Conservation (phyloP, 169 alveolate genomes). For the Eimeria maxima region DNA sequence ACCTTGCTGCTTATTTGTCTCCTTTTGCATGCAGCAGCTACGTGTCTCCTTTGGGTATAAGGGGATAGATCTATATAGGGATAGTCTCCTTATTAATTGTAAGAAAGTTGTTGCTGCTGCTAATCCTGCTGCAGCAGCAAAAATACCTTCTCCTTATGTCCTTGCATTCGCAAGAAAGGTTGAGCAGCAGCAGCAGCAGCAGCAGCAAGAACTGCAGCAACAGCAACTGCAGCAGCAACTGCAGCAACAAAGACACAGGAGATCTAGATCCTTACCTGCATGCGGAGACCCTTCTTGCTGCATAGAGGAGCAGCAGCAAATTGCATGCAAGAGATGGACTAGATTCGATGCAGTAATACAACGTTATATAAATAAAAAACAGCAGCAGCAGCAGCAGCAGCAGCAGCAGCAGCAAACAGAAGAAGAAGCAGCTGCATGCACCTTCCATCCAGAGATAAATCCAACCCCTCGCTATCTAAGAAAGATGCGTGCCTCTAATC, state of each 20-base stretch:
- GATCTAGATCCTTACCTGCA: neutral
- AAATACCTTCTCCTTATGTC: slow-evolving; percentile 41
- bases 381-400: slow-evolving; percentile 62
- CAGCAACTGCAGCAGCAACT: slow-evolving; percentile 46
- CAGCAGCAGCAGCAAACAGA: neutral
- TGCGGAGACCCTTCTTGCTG: slow-evolving; percentile 60
- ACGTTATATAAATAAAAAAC: neutral
- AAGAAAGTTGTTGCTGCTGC: neutral
- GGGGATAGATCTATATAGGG: slow-evolving; percentile 29
- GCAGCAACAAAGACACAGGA: neutral
- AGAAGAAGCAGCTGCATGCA: slow-evolving; percentile 40
- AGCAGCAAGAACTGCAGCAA: slow-evolving; percentile 28
- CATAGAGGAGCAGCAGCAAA: neutral
- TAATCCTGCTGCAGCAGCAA: slow-evolving; percentile 47
- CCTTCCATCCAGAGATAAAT: slow-evolving; percentile 73
- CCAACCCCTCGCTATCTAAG: neutral
- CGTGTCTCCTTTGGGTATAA: slow-evolving; percentile 16
- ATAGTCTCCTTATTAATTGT: slow-evolving; percentile 17
- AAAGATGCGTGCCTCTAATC: neutral
- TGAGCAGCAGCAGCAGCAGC: slow-evolving; percentile 13
- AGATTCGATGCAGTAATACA: slow-evolving; percentile 68
- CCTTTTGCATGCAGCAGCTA: slow-evolving; percentile 35
- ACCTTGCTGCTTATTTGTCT: neutral
- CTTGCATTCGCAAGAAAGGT: slow-evolving; percentile 61
- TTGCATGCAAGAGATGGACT: neutral